Conservation (phyloP, 78 protist genomes). For the Guillardia theta region DNA sequence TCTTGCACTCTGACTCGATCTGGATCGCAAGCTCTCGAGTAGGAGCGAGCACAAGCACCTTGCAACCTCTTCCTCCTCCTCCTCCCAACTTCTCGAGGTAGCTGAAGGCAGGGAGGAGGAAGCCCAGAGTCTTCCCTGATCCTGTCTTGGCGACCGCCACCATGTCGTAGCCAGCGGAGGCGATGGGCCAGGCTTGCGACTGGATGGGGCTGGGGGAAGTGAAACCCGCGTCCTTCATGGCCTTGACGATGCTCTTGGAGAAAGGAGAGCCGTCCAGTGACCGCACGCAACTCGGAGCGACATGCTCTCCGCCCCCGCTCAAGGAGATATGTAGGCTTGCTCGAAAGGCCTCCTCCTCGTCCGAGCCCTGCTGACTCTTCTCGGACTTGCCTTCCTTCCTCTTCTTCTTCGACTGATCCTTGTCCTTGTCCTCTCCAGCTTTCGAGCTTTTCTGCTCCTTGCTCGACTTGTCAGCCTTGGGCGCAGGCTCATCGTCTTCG, state of each 20-base stretch:
- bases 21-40: slow-evolving; percentile 80
- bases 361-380: background rate
- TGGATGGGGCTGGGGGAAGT: slow-evolving; percentile 60
- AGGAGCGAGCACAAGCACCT: slow-evolving; percentile 68
- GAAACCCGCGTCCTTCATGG: slow-evolving; percentile 53
- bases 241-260: background rate
- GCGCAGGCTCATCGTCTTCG: background rate
- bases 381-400: background rate
- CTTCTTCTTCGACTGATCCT: background rate
- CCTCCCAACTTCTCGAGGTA: slow-evolving; percentile 47
- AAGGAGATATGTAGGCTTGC: background rate
- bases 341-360: background rate
- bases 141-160: slow-evolving; percentile 77
- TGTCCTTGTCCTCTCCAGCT: background rate
- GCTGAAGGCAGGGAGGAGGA: slow-evolving; percentile 53
- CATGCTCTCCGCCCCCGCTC: background rate
- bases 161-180: slow-evolving; percentile 50
- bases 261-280: background rate
- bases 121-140: slow-evolving; percentile 72
- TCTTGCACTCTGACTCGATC: slow-evolving; percentile 81
- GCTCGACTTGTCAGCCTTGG: background rate
- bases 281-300: background rate
- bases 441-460: background rate
- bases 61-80: background rate
- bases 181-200: slow-evolving; percentile 51